Conservation (phyloP, 805 yeast genomes). For the Hagleromyces aurorensis region DNA sequence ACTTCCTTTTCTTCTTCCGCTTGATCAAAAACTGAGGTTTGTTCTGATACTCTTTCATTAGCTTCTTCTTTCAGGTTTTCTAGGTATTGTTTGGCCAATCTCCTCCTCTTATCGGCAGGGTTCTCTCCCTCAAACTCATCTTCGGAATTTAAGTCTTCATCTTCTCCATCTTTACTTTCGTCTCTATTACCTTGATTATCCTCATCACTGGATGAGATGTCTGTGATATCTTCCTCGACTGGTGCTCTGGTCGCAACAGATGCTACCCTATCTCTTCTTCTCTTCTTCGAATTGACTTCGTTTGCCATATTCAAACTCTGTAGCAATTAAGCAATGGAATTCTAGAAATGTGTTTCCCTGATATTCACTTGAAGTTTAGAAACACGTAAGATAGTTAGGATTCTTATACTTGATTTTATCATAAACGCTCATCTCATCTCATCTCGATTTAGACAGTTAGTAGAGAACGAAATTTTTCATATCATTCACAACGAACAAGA, state of each 20-base stretch:
- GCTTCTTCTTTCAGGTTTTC: constrained; percentile 64
- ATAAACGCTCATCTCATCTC: constrained; percentile 19
- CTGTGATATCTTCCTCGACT: constrained; percentile 50
- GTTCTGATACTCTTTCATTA: constrained; percentile 31
- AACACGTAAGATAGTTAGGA: not conserved
- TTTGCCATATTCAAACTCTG: constrained; percentile 5
- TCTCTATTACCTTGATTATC: constrained; percentile 40
- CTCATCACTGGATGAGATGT: constrained; percentile 42
- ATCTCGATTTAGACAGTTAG: too few species aligned
- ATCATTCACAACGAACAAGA: constrained; percentile 10
- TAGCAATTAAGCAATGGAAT: not conserved
- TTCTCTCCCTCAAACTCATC: constrained; percentile 69
- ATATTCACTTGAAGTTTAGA: not conserved
- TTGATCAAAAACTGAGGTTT: constrained; percentile 9
- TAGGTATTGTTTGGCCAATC: constrained; percentile 88
- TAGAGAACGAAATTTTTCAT: too few species aligned
- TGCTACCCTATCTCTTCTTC: constrained; percentile 20
- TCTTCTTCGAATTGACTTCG: constrained; percentile 7
- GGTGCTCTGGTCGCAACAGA: constrained; percentile 8
- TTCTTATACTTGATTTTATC: too few species aligned
- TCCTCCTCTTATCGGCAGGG: constrained; percentile 88
- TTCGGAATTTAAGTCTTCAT: constrained; percentile 48
- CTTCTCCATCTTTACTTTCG: constrained; percentile 32
- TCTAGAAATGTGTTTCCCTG: not conserved
- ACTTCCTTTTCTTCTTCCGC: constrained; percentile 20